Conservation (phyloP, 1,284 basidiomycete species). For the Sporisorium iseilematis-ciliati region DNA sequence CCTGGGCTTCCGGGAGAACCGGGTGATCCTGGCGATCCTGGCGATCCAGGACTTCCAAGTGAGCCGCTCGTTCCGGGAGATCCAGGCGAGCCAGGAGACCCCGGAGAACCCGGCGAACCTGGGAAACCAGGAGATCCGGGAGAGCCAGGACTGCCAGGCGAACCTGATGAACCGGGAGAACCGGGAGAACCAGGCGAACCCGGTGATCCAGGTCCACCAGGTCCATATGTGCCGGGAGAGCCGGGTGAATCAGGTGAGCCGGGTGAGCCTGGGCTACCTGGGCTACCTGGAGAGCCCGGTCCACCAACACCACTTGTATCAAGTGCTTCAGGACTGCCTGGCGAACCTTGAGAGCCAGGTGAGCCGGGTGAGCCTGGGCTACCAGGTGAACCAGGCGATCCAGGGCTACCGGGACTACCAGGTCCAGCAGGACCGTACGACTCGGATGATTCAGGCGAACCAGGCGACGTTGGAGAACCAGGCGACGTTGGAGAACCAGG, state of each 20-base stretch:
- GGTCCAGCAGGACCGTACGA: too few relatives aligned
- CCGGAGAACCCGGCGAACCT: not conserved
- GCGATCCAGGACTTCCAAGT: not conserved
- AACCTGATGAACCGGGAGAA: not conserved
- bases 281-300: not conserved
- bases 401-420: too few relatives aligned
- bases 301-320: too few relatives aligned
- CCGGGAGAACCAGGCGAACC: not conserved
- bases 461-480: not conserved
- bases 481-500: not conserved
- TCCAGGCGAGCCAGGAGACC: not conserved
- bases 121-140: too few relatives aligned
- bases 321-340: not conserved
- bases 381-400: too few relatives aligned
- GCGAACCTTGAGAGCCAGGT: not conserved
- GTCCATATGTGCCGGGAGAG: not conserved
- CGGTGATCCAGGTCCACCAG: not conserved
- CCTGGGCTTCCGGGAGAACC: not conserved
- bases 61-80: not conserved
- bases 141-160: conserved; percentile 3
- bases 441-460: not conserved
- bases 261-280: not conserved
- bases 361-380: not conserved
- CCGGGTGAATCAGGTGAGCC: not conserved
- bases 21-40: not conserved